A percentile compares a stretch with the other conserved stretches of the same genome.
Conservation (phyloP, 805 yeast genomes). For the Saturnispora saitoi region DNA sequence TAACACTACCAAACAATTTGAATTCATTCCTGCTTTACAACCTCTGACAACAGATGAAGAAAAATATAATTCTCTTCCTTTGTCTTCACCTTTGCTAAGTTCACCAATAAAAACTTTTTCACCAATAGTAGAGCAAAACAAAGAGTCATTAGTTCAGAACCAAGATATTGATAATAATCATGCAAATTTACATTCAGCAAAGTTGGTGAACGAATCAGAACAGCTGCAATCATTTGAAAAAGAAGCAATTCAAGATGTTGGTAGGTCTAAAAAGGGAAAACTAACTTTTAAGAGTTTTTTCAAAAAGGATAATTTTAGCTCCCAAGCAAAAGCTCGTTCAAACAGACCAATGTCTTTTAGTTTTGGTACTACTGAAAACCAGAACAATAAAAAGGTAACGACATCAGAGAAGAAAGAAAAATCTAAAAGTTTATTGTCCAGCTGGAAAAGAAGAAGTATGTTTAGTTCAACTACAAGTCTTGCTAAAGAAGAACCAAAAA, state of each 20-base stretch:
- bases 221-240: not conserved
- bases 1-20: not conserved
- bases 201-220: not conserved
- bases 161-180: not conserved
- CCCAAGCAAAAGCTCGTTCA: not conserved
- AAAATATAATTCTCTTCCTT: not conserved
- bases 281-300: slow-evolving; percentile 26
- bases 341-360: slow-evolving; percentile 13
- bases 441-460: slow-evolving; percentile 27
- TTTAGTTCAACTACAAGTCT: slow-evolving; percentile 1
- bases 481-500: not conserved
- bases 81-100: slow-evolving; percentile 8
- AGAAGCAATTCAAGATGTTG: not conserved
- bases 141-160: slow-evolving; percentile 5
- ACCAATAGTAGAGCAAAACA: slow-evolving; percentile 11
- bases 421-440: slow-evolving; percentile 22
- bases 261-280: slow-evolving; percentile 16
- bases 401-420: slow-evolving; percentile 20
- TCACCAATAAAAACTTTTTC: slow-evolving; percentile 12
- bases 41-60: not conserved
- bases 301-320: slow-evolving; percentile 11
- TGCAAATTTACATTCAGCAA: no score
- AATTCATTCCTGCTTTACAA: not conserved
- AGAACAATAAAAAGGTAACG: slow-evolving; percentile 8
- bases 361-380: slow-evolving; percentile 7